These are phyloP conservation scores for Colletotrichum karsti DNA, from an alignment of 2,329 filamentous ascomycete species.

Conservation along the genomic window DNA sequence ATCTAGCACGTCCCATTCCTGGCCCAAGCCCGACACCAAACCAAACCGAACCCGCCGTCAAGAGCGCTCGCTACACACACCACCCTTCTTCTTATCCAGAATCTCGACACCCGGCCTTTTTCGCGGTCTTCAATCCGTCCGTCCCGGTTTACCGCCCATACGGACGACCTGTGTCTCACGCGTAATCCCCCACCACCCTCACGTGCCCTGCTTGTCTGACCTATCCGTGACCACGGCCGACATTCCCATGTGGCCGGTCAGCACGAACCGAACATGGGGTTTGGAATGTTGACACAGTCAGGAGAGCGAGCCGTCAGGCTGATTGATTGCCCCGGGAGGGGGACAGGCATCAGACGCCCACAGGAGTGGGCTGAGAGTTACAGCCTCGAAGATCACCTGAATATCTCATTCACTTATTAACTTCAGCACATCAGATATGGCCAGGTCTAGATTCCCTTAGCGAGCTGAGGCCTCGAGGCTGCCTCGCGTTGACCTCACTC, in stretches of 20 bases:
- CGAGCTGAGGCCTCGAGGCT: neutral
- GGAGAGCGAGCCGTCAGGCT: neutral
- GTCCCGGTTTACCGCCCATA: neutral
- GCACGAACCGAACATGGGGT: neutral
- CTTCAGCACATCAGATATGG: neutral
- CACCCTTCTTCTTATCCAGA: neutral
- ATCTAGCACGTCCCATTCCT: conserved; percentile 19
- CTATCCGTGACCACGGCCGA: neutral
- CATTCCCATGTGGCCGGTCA: neutral
- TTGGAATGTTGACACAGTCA: neutral
- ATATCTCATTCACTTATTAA: neutral
- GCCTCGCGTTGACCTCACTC: too few species aligned
- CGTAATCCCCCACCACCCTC: neutral
- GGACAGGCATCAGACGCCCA: neutral
- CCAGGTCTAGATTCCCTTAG: neutral
- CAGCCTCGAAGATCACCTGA: neutral
- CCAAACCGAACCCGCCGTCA: too few species aligned
- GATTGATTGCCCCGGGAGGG: neutral
- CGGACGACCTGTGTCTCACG: neutral
- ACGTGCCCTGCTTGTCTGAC: neutral
- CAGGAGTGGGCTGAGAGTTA: neutral
- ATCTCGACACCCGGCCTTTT: neutral
- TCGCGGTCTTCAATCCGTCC: too few species aligned
- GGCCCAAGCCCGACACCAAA: neutral
- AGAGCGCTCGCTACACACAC: neutral